A percentile compares a stretch with the other conserved stretches of the same genome.
Conservation (phyloP, 345 rosid genomes). For the Citrus sinensis region DVS_A1.0 CM039163.1:36781001-36781500, state of each 20-base stretch:
- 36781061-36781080: not conserved
- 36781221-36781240: not conserved
- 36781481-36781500: constrained; percentile 86
- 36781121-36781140: not conserved
- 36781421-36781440: constrained; percentile 91
- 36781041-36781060: not conserved
- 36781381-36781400: not conserved
- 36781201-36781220: not conserved
- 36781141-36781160: not conserved
- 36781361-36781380: not conserved
- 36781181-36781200: not conserved
- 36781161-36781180: not conserved
- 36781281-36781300: not conserved
- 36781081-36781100: not conserved
- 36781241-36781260: not conserved
- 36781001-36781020: not conserved
- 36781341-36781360: not conserved
- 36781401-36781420: constrained; percentile 43
- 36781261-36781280: not conserved
- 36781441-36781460: constrained; percentile 89
- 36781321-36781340: not conserved
- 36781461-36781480: constrained; percentile 79
- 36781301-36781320: not conserved
- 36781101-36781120: not conserved
- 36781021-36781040: not conserved